Percentiles rank a stretch among this genome's conserved stretches.
Conservation (phyloP, 2,329 filamentous ascomycete genomes). For the Pseudogymnoascus sp. region DNA sequence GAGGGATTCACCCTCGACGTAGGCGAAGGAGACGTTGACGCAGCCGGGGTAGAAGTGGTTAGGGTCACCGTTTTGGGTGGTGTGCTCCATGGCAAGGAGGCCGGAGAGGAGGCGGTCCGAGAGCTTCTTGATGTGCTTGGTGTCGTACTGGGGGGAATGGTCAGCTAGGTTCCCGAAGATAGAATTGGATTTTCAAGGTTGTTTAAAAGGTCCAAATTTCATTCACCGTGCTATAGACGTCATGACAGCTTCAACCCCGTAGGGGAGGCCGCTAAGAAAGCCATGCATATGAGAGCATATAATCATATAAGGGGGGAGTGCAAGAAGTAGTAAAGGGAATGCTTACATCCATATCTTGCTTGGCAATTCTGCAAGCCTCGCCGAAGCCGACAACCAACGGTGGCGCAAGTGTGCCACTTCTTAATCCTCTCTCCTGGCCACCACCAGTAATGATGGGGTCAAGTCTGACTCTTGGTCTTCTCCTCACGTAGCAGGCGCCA, state of each 20-base stretch:
- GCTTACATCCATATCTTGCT: conserved; percentile 83
- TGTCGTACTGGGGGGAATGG: conserved; percentile 63
- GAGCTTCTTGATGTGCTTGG: conserved; percentile 70
- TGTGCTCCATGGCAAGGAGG: conserved; percentile 84
- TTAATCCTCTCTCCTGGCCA: conserved; percentile 88
- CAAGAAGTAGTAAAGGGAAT: conserved; percentile 16
- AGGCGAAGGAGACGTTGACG: conserved; percentile 96
- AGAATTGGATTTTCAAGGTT: background rate
- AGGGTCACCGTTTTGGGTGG: conserved; percentile 78
- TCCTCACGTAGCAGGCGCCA: conserved; percentile 89
- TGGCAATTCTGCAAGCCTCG: conserved; percentile 86
- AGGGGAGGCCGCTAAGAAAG: conserved; percentile 64
- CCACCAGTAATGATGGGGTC: conserved; percentile 95
- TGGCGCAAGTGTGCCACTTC: conserved; percentile 89
- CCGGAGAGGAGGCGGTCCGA: conserved; percentile 78
- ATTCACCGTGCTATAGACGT: conserved; percentile 57
- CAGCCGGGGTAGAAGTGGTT: conserved; percentile 87
- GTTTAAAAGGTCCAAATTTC: conserved; percentile 28
- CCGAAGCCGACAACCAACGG: conserved; percentile 86
- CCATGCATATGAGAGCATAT: conserved; percentile 81
- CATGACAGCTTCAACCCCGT: conserved; percentile 30
- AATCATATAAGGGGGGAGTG: conserved; percentile 51
- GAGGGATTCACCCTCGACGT: conserved; percentile 94
- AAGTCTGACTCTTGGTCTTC: conserved; percentile 84
- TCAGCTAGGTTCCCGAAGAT: conserved; percentile 25